Percentiles rank a stretch among this genome's conserved stretches.
phyloP scores from a whole-genome alignment of 1,139 yeast species.

The Debaryomycetaceae sp. region DNA sequence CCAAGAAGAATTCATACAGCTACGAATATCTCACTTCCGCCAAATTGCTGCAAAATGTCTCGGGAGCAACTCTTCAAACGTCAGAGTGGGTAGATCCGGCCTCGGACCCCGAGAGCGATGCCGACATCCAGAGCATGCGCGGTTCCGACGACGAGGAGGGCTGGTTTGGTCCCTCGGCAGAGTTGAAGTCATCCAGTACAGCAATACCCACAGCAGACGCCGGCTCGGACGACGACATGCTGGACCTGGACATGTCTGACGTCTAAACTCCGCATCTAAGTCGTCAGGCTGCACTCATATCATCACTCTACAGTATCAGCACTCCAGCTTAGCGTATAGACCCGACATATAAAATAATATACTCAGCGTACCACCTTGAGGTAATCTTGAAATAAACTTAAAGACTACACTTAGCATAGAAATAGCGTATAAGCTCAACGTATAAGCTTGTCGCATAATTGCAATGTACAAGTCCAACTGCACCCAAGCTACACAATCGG shows the following conservation, averaged over 20 bases:
- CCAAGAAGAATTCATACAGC: slow-evolving; percentile 55
- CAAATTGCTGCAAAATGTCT: slow-evolving; percentile 1
- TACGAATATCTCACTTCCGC: slow-evolving; percentile 16
- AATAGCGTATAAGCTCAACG: too few relatives aligned
- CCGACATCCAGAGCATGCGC: slow-evolving; percentile 13
- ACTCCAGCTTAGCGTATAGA: too few relatives aligned
- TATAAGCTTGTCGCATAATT: too few relatives aligned
- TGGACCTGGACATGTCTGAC: background rate
- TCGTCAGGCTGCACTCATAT: too few relatives aligned
- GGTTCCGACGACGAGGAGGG: slow-evolving; percentile 1
- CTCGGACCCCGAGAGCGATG: slow-evolving; percentile 10
- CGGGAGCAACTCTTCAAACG: background rate
- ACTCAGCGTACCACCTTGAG: too few relatives aligned
- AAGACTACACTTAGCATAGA: too few relatives aligned
- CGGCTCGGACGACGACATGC: background rate
- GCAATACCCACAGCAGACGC: background rate
- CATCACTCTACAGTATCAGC: too few relatives aligned
- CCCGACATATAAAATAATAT: too few relatives aligned
- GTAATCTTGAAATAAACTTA: too few relatives aligned
- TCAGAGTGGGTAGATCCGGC: background rate
- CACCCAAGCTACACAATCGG: too few relatives aligned
- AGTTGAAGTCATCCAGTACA: background rate
- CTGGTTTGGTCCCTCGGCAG: slow-evolving; percentile 1
- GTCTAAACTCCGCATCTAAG: background rate
- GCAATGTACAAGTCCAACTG: too few relatives aligned